Base-by-base conservation (phyloP, 148 eudicot species). In the Arctostaphylos glauca region DNA sequence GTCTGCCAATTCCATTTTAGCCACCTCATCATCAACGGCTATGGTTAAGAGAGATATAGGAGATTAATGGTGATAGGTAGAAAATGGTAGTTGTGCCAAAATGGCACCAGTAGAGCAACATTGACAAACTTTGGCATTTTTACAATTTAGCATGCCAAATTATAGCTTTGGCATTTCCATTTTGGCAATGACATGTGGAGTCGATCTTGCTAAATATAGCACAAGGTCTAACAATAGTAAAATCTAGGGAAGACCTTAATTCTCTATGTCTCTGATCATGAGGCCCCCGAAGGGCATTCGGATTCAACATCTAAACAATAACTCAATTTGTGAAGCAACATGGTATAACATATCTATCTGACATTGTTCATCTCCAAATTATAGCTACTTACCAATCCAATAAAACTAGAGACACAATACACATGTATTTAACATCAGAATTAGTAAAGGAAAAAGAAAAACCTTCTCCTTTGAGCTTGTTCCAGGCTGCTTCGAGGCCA, bases 401-500 rank as follows among this genome's bases (percentile, higher is more conserved):
- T 12, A 25, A 66, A 25, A 31, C 25, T 66, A 43, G 71, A 66
- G 71, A 66, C 16, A 31, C 68, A 21, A 19, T 18, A 48, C 54
- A 48, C 15, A 48, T 47, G 77, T n/a, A 73, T 47, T 47, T 19
- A 48, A 74, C 77, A 74, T 74, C 15, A n/a, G 31, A 74, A 74
- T 74, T 7, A 19, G 23, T 47, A 46, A 53, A 50, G 75, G 54
- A 74, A 64, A 77, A 83, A 71, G 31, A 23, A 46, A 64, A 64
- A 96, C 99, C 99, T 94, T 92, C 98, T 84, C 97, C 98, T 80
- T 84, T 90, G 86, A 96, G 99, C 87, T 92, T 96, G 84, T 88
- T 91, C 99, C 98, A 96, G 62, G 99, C 99, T 48, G 94, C 81
- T 92, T 96, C 99, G 9, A 96, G 98, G 18, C 99, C 95, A 85